Conservation (phyloP, 1,284 basidiomycete species). For the Gymnopus androsaceus region DNA sequence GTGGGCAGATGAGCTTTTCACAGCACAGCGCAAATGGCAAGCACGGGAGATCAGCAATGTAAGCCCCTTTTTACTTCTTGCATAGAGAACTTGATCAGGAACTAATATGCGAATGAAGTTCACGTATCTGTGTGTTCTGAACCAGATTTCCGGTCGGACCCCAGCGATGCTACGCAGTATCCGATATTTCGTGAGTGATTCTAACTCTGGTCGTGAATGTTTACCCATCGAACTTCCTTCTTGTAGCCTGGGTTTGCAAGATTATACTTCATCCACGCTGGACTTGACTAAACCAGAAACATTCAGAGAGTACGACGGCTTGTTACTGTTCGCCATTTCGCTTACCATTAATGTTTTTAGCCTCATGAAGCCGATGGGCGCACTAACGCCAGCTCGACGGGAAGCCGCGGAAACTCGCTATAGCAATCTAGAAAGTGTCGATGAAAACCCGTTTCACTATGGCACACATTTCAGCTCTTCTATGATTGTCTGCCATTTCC, state of each 20-base stretch:
- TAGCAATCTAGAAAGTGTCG: conserved; percentile 76
- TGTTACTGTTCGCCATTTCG: conserved; percentile 20
- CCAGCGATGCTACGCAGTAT: conserved; percentile 93
- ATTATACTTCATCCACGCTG: conserved; percentile 78
- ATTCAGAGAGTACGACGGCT: conserved; percentile 73
- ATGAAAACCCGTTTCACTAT: conserved; percentile 88
- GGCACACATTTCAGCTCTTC: conserved; percentile 96
- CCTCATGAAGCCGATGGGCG: conserved; percentile 90
- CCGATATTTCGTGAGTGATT: conserved; percentile 86
- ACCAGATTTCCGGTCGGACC: conserved; percentile 91
- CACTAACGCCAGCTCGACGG: conserved; percentile 72
- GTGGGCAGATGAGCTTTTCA: conserved; percentile 60
- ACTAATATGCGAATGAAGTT: conserved; percentile 60
- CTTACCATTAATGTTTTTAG: conserved; percentile 45
- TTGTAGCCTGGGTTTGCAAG: conserved; percentile 83
- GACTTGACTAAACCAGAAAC: conserved; percentile 68
- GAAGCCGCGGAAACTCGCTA: conserved; percentile 80
- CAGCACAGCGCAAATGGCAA: conserved; percentile 81
- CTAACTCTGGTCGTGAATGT: neutral
- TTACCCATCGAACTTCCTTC: neutral
- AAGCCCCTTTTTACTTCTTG: conserved; percentile 25
- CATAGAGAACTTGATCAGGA: conserved; percentile 8
- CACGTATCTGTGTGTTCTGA: conserved; percentile 83
- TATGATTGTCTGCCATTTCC: conserved; percentile 94
- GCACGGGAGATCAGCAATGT: conserved; percentile 89